Percentiles rank a stretch among this genome's conserved stretches.
These are phyloP conservation scores for Globisporangium irregulare DNA, from an alignment of 352 stramenopile species.

Conservation along the genomic window DNA sequence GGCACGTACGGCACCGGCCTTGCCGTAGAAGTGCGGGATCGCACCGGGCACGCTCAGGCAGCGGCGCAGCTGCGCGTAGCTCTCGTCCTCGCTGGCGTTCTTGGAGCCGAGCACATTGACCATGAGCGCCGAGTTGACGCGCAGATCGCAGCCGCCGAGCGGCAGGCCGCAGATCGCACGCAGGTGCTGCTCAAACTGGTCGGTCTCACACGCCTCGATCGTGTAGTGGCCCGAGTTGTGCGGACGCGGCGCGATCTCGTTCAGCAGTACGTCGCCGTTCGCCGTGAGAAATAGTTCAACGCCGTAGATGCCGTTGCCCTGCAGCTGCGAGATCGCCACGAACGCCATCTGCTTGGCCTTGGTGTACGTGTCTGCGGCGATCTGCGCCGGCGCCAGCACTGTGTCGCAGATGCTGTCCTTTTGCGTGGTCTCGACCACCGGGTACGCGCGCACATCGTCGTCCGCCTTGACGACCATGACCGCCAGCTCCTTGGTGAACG, in stretches of 20 bases:
- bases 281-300: constrained; percentile 97
- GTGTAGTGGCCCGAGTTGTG: constrained; percentile 99
- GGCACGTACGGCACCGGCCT: constrained; percentile 73
- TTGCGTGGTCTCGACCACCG: constrained; percentile 96
- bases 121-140: constrained; percentile 89
- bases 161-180: constrained; percentile 92
- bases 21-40: constrained; percentile 97
- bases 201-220: constrained; percentile 96
- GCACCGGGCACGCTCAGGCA: constrained; percentile 76
- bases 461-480: constrained; percentile 95
- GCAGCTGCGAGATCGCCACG: constrained; percentile 69
- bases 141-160: constrained; percentile 91
- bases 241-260: constrained; percentile 96
- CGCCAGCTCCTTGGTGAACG: constrained; percentile 95
- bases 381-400: constrained; percentile 90
- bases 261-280: constrained; percentile 89
- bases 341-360: constrained; percentile 60
- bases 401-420: constrained; percentile 97
- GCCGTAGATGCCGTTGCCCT: constrained; percentile 92
- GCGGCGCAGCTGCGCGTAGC: constrained; percentile 59
- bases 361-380: constrained; percentile 32
- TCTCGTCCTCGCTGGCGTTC: constrained; percentile 78
- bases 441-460: constrained; percentile 87
- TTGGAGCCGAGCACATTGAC: constrained; percentile 87
- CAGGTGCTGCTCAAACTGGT: constrained; percentile 99